Evolutionary conservation across 257 asterid genomes (phyloP).

Genomic region (Solanum appendiculatum): DNA sequence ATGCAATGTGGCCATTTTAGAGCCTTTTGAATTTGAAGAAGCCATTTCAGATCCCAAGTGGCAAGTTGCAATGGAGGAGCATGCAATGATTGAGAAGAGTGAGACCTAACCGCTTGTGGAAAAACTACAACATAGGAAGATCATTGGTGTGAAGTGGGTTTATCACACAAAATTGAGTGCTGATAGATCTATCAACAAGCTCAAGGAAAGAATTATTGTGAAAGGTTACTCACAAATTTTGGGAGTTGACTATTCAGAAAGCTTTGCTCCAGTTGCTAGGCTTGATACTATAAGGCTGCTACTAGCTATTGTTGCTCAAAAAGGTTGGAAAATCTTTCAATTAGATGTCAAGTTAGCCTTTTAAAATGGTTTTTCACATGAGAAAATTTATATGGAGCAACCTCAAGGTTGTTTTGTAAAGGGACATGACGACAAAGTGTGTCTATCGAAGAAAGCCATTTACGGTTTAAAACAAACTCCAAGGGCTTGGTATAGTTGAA

Average conservation of each 20-base stretch:
- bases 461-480: not conserved
- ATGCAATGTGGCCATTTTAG: not conserved
- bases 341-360: not conserved
- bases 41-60: no score
- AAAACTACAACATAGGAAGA: not conserved
- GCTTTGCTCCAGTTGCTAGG: not conserved
- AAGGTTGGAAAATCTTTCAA: not conserved
- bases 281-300: not conserved
- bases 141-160: not conserved
- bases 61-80: not conserved
- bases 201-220: not conserved
- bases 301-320: not conserved
- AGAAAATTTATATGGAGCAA: not conserved
- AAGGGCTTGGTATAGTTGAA: not conserved
- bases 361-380: not conserved
- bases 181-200: not conserved
- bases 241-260: not conserved
- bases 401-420: not conserved
- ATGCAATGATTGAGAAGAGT: not conserved
- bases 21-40: not conserved
- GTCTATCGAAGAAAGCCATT: not conserved
- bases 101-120: not conserved
- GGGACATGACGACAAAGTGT: not conserved
- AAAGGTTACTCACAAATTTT: not conserved
- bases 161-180: not conserved